Percentiles rank a stretch among this genome's conserved stretches.
Evolutionary conservation across 2,329 filamentous ascomycete genomes (phyloP).

Genomic region (Trichoderma sp.): DNA sequence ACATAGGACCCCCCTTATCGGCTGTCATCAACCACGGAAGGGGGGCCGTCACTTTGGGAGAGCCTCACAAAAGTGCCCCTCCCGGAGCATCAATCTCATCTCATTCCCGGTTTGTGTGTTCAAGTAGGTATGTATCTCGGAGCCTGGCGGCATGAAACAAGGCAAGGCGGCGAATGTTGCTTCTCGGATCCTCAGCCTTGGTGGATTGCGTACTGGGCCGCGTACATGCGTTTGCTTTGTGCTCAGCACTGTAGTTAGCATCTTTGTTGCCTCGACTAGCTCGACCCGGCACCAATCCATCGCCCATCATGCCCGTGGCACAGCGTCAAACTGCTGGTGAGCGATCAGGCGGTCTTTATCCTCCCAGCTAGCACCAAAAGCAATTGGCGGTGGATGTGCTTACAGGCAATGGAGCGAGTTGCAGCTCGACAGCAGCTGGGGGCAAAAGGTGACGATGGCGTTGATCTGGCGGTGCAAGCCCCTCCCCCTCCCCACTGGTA

Average conservation of each 20-base stretch:
- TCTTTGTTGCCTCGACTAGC: constrained; percentile 11
- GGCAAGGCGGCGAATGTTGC: background rate
- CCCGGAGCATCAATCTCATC: background rate
- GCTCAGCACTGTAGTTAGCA: background rate
- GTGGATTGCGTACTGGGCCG: constrained; percentile 17
- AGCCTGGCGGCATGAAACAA: background rate
- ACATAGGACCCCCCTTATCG: constrained; percentile 13
- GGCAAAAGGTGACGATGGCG: constrained; percentile 13
- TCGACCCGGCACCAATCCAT: background rate
- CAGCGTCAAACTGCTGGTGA: background rate
- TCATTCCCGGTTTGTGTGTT: background rate
- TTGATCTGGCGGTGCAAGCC: constrained; percentile 20
- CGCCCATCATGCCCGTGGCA: background rate
- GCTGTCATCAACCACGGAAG: constrained; percentile 1
- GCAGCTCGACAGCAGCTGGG: background rate
- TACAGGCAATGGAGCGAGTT: constrained; percentile 1
- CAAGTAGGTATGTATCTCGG: background rate
- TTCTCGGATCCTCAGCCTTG: constrained; percentile 1
- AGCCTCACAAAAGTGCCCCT: constrained; percentile 18
- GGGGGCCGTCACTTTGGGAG: constrained; percentile 3
- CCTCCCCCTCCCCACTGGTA: constrained; percentile 14
- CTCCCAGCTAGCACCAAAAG: constrained; percentile 7
- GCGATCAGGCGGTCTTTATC: constrained; percentile 12
- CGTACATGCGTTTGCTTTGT: constrained; percentile 3
- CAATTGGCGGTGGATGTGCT: constrained; percentile 1